Conservation (phyloP, 371 early-diverging fungal species). For the Mortierella sp. region DNA sequence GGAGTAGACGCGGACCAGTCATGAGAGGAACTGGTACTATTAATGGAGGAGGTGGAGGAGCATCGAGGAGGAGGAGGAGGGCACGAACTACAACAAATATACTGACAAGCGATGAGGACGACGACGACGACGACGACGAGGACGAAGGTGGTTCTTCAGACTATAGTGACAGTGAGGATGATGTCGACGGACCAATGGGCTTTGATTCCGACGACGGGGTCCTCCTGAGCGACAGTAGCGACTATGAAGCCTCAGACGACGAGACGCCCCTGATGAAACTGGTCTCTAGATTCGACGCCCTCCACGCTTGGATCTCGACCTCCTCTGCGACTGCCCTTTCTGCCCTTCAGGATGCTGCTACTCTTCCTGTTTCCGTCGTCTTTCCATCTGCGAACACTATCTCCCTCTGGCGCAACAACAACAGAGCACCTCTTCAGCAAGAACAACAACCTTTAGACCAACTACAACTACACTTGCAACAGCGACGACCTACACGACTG, state of each 20-base stretch:
- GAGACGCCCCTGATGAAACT: conserved; percentile 44
- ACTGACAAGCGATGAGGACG: conserved; percentile 5
- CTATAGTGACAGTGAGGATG: conserved; percentile 4
- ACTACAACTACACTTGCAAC: background rate
- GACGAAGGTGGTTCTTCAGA: background rate
- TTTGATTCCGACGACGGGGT: background rate
- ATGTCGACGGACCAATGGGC: background rate
- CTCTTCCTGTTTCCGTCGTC: background rate
- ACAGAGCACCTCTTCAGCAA: background rate
- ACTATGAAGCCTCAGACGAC: conserved; percentile 44
- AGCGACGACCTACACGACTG: background rate
- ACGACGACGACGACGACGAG: conserved; percentile 5
- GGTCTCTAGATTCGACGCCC: conserved; percentile 32
- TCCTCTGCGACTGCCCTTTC: conserved; percentile 1
- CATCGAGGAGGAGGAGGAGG: background rate
- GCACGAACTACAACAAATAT: background rate
- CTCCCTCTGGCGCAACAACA: background rate
- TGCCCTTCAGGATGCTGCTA: background rate
- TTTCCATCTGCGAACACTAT: background rate
- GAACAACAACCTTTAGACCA: background rate
- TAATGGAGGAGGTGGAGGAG: background rate
- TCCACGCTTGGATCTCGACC: conserved; percentile 19
- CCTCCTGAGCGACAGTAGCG: conserved; percentile 18
- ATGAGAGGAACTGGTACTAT: background rate
- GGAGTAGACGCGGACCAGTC: background rate